Evolutionary conservation across 306 rosid species (phyloP).

Genomic region (Oxytropis ochrocephala): DNA sequence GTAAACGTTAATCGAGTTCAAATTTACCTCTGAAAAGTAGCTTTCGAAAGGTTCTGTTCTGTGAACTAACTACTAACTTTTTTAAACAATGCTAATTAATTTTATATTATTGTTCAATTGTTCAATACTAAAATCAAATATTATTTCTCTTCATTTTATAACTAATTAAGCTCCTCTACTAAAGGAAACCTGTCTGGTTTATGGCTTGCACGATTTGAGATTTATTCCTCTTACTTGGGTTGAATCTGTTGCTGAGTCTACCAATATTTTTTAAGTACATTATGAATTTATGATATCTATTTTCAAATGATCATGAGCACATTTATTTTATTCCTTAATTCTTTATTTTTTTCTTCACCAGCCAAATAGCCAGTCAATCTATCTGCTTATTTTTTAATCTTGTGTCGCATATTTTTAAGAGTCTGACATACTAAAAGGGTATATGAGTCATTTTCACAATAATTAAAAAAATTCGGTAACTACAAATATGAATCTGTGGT

Average conservation of each 20-base stretch:
- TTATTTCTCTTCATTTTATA: neutral
- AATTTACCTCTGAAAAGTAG: neutral
- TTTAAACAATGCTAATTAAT: neutral
- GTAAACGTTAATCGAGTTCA: neutral
- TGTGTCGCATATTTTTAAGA: too few species aligned
- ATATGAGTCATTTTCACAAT: too few species aligned
- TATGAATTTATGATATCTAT: neutral
- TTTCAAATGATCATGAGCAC: neutral
- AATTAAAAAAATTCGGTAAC: too few species aligned
- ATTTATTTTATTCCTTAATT: too few species aligned
- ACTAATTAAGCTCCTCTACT: neutral
- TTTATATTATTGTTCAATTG: neutral
- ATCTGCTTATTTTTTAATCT: too few species aligned
- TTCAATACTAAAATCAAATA: neutral
- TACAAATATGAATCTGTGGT: too few species aligned
- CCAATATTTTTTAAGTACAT: neutral
- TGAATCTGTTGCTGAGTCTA: constrained; percentile 25
- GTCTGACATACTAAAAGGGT: too few species aligned
- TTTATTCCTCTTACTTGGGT: constrained; percentile 27
- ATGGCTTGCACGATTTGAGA: constrained; percentile 25
- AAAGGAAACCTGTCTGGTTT: constrained; percentile 20
- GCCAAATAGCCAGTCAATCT: too few species aligned
- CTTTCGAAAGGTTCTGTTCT: constrained; percentile 14
- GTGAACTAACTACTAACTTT: neutral
- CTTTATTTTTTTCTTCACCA: too few species aligned